These are phyloP conservation scores for Hysterium pulicare DNA, from an alignment of 2,329 filamentous ascomycete genomes.

Conservation along the genomic window DNA sequence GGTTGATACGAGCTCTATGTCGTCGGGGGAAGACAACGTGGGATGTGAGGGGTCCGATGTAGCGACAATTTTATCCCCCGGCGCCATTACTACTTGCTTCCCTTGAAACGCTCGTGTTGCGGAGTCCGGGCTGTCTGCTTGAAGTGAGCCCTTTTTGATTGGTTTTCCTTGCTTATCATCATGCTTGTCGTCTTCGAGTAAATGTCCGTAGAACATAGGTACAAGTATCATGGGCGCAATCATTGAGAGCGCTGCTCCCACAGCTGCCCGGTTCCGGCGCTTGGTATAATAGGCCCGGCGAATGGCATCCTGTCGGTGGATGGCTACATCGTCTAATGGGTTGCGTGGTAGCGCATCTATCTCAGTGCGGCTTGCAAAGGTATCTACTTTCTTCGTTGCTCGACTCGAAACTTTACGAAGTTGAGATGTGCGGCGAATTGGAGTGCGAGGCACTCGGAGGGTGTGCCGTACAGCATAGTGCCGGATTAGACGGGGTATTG, in stretches of 20 bases:
- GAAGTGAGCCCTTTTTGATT: slow-evolving; percentile 7
- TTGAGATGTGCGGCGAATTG: slow-evolving; percentile 11
- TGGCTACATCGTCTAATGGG: slow-evolving; percentile 27
- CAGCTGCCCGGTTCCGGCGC: slow-evolving; percentile 30
- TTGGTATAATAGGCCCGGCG: slow-evolving; percentile 24
- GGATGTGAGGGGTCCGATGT: slow-evolving; percentile 30
- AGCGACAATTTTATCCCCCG: slow-evolving; percentile 59
- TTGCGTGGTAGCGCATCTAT: slow-evolving; percentile 9
- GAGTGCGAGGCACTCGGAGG: slow-evolving; percentile 18
- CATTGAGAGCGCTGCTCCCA: slow-evolving; percentile 36
- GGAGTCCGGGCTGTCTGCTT: slow-evolving; percentile 24
- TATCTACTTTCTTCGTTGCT: not conserved
- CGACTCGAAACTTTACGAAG: slow-evolving; percentile 18
- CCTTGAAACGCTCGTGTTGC: slow-evolving; percentile 46
- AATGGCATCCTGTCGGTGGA: slow-evolving; percentile 32
- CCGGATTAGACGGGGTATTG: slow-evolving; percentile 22
- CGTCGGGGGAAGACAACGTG: slow-evolving; percentile 42
- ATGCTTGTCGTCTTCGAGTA: slow-evolving; percentile 17
- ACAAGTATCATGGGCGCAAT: slow-evolving; percentile 35
- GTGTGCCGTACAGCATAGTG: slow-evolving; percentile 29
- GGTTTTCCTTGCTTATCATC: slow-evolving; percentile 15
- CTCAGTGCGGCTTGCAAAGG: not conserved
- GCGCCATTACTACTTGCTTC: slow-evolving; percentile 56
- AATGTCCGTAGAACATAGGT: slow-evolving; percentile 26
- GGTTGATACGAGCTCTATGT: slow-evolving; percentile 72